These are phyloP conservation scores for Wickerhamomyces tratensis DNA, from an alignment of 805 yeast species.

Conservation along the genomic window DNA sequence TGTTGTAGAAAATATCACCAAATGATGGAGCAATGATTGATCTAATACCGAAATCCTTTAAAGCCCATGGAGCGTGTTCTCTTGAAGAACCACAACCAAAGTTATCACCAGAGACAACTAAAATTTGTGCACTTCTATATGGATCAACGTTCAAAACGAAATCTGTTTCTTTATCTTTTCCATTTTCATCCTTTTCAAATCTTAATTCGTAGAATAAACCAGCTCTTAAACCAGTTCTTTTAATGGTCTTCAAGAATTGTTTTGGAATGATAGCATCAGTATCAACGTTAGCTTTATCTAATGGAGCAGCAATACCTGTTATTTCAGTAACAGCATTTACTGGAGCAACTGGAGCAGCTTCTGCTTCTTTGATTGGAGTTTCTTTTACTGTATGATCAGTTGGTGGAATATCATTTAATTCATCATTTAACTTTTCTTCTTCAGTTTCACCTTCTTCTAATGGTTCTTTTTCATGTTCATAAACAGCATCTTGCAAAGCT, in stretches of 20 bases:
- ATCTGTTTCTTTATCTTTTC: conserved; percentile 77
- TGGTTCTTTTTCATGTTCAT: conserved; percentile 61
- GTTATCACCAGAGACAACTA: conserved; percentile 92
- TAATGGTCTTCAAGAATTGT: conserved; percentile 95
- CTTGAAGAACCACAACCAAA: conserved; percentile 99
- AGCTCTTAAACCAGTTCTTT: conserved; percentile 83
- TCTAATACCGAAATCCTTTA: conserved; percentile 94
- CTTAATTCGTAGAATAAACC: conserved; percentile 93
- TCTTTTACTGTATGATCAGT: conserved; percentile 30
- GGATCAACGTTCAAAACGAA: conserved; percentile 84
- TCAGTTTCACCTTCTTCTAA: conserved; percentile 42
- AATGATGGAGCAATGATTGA: conserved; percentile 96
- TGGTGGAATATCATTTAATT: conserved; percentile 56
- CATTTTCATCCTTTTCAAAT: conserved; percentile 56
- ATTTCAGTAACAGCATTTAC: conserved; percentile 62
- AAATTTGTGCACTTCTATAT: conserved; percentile 67
- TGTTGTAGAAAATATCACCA: conserved; percentile 96
- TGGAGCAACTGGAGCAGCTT: conserved; percentile 24
- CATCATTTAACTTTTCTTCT: conserved; percentile 40
- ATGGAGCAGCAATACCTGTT: conserved; percentile 86
- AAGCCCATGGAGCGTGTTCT: conserved; percentile 99
- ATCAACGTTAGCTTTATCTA: conserved; percentile 91
- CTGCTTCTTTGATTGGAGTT: conserved; percentile 21
- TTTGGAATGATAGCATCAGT: conserved; percentile 99
- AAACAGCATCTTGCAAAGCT: conserved; percentile 58